Evolutionary conservation across 2,329 filamentous ascomycete species (phyloP).

Genomic region (Paraconiothyrium brasiliense): DNA sequence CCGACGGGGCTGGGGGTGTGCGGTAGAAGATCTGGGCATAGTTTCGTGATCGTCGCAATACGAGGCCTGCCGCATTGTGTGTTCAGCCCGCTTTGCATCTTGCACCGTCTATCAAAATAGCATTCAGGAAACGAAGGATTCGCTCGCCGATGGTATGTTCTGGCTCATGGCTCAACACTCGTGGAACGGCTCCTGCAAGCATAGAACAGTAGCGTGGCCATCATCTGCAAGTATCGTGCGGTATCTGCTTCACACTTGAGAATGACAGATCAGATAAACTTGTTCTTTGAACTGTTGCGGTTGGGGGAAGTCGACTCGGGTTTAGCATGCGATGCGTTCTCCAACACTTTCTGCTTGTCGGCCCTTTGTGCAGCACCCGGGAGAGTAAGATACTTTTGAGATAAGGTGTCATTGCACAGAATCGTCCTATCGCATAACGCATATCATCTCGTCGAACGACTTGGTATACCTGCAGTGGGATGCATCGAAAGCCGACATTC

Average conservation of each 20-base stretch:
- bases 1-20: slow-evolving; percentile 6
- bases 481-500: too few relatives aligned
- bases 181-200: background rate
- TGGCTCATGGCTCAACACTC: background rate
- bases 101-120: background rate
- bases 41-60: slow-evolving; percentile 9
- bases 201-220: background rate
- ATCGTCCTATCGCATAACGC: too few relatives aligned
- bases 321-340: too few relatives aligned
- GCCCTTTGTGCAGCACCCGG: too few relatives aligned
- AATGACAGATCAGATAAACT: background rate
- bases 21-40: slow-evolving; percentile 10
- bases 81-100: background rate
- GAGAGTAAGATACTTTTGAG: too few relatives aligned
- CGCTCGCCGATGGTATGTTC: background rate
- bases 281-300: too few relatives aligned
- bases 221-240: background rate
- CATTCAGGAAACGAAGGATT: background rate
- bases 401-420: too few relatives aligned
- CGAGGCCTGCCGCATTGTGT: slow-evolving; percentile 3
- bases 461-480: too few relatives aligned
- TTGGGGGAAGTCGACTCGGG: too few relatives aligned
- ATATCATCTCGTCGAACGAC: too few relatives aligned
- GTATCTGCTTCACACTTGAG: background rate
- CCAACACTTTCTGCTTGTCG: too few relatives aligned